A percentile compares a stretch with the other conserved stretches of the same genome.
phyloP scores from a whole-genome alignment of 352 stramenopile genomes.

The Elongisporangium prolatum region DNA sequence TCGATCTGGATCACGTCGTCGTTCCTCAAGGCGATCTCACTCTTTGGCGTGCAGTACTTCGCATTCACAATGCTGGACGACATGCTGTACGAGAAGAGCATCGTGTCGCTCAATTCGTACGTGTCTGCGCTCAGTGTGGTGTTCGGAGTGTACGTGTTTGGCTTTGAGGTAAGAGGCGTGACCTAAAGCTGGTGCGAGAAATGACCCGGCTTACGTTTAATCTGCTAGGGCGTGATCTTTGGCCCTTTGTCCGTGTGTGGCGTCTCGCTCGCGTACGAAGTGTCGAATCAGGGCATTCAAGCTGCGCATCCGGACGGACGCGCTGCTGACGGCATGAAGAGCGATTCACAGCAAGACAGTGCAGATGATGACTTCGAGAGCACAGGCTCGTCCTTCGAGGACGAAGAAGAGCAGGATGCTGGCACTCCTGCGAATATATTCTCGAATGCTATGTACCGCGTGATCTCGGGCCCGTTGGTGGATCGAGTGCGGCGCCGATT shows the following conservation, averaged over 20 bases:
- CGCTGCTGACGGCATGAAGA: slow-evolving; percentile 27
- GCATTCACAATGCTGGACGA: slow-evolving; percentile 82
- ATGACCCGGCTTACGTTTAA: neutral
- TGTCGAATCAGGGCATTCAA: slow-evolving; percentile 85
- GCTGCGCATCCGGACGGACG: slow-evolving; percentile 61
- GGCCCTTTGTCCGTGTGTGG: slow-evolving; percentile 77
- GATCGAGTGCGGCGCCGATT: slow-evolving; percentile 70
- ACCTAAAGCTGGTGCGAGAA: neutral
- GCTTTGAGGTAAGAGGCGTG: slow-evolving; percentile 54
- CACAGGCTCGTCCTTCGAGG: slow-evolving; percentile 33
- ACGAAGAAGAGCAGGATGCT: slow-evolving; percentile 19
- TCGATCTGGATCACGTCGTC: slow-evolving; percentile 77
- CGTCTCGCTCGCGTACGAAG: slow-evolving; percentile 81
- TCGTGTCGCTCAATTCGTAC: slow-evolving; percentile 82
- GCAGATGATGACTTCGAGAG: slow-evolving; percentile 49
- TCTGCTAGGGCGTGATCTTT: slow-evolving; percentile 73
- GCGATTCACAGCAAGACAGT: slow-evolving; percentile 31
- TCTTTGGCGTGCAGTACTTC: slow-evolving; percentile 83
- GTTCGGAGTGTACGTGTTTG: slow-evolving; percentile 85
- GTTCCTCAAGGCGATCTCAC: slow-evolving; percentile 70
- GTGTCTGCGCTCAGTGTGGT: slow-evolving; percentile 83
- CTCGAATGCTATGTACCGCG: slow-evolving; percentile 78
- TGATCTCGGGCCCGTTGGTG: slow-evolving; percentile 71
- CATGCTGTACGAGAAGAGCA: slow-evolving; percentile 88
- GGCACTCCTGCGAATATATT: slow-evolving; percentile 51